phyloP scores from a whole-genome alignment of 345 rosid genomes.

The Gossypium arboreum region DNA sequence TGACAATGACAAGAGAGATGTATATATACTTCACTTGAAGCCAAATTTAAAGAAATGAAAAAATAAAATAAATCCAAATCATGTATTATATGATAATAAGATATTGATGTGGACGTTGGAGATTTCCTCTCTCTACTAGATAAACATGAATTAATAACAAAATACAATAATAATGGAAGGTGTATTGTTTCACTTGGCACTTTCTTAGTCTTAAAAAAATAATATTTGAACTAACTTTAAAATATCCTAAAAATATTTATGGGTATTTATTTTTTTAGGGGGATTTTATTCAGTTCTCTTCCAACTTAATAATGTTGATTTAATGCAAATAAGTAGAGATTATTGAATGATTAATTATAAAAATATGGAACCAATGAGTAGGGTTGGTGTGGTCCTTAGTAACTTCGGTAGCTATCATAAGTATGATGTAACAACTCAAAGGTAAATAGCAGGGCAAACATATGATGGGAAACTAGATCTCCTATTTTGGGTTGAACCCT shows the following conservation, averaged over 20 bases:
- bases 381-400: slow-evolving; percentile 3
- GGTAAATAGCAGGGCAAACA: not conserved
- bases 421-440: slow-evolving; percentile 1
- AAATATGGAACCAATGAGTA: not conserved
- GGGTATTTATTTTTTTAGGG: too few relatives aligned
- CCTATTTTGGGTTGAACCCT: not conserved
- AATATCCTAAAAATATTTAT: too few relatives aligned
- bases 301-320: too few relatives aligned
- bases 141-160: too few relatives aligned
- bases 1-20: not conserved
- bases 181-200: not conserved
- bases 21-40: not conserved
- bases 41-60: not conserved
- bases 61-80: not conserved
- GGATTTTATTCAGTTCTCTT: not conserved
- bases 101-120: too few relatives aligned
- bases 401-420: not conserved
- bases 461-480: not conserved
- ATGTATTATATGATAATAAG: not conserved
- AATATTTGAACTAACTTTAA: too few relatives aligned
- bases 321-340: not conserved
- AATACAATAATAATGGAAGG: too few relatives aligned
- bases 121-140: too few relatives aligned
- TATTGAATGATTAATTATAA: not conserved
- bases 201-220: not conserved